Percentiles rank a stretch among this genome's conserved stretches.
phyloP scores from a whole-genome alignment of 129 eudicot genomes.

The Lactuca saligna region DNA sequence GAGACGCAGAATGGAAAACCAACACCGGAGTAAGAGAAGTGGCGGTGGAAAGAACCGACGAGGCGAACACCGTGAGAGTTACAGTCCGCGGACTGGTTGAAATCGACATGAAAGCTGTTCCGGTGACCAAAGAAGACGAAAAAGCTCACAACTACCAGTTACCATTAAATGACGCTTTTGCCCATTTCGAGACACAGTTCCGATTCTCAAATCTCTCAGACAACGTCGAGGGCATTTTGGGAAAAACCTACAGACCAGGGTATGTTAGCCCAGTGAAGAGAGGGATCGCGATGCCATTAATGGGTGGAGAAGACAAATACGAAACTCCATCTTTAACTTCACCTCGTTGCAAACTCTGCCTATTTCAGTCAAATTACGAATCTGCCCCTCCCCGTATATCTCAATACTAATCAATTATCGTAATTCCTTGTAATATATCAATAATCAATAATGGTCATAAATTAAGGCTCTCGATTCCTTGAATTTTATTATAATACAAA shows the following conservation, averaged over 20 bases:
- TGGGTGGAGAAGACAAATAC: conserved; percentile 69
- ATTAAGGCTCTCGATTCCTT: neutral
- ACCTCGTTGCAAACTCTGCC: conserved; percentile 44
- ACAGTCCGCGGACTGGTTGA: conserved; percentile 39
- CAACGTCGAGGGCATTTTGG: conserved; percentile 52
- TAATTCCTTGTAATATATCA: conserved; percentile 8
- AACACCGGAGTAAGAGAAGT: conserved; percentile 36
- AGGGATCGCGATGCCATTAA: conserved; percentile 54
- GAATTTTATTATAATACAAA: conserved; percentile 19
- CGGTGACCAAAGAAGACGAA: conserved; percentile 47
- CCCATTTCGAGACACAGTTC: conserved; percentile 63
- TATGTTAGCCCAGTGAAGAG: conserved; percentile 45
- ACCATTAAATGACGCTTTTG: conserved; percentile 51
- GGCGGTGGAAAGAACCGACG: conserved; percentile 54
- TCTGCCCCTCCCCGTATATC: conserved; percentile 26
- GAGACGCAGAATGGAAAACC: conserved; percentile 50
- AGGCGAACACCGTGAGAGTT: conserved; percentile 43
- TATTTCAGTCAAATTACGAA: conserved; percentile 30
- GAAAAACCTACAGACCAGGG: conserved; percentile 50
- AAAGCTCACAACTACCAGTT: conserved; percentile 55
- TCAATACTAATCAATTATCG: conserved; percentile 14
- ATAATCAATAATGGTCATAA: conserved; percentile 19
- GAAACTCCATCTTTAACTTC: conserved; percentile 44
- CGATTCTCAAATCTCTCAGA: conserved; percentile 36
- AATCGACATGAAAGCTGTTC: conserved; percentile 45